Conservation (phyloP, 257 asterid species). For the Parsonsia alboflavescens region DNA sequence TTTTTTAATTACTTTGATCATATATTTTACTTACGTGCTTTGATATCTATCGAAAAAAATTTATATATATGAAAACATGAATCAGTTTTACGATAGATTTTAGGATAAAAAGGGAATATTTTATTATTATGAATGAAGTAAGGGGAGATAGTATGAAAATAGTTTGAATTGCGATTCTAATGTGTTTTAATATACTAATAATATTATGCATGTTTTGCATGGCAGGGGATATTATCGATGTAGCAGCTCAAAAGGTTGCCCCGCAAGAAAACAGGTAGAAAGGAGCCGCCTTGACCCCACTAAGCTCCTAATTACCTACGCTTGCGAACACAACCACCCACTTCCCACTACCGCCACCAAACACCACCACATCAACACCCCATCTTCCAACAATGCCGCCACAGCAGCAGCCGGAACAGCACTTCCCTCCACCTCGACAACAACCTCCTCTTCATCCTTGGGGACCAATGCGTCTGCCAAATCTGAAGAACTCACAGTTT, state of each 20-base stretch:
- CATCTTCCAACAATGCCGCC: conserved; percentile 7
- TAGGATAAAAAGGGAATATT: no score
- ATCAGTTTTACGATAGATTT: no score
- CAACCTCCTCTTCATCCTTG: conserved; percentile 17
- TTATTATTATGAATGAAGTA: no score
- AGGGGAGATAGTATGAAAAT: no score
- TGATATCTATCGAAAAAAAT: no score
- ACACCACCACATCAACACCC: conserved; percentile 36
- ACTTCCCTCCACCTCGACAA: conserved; percentile 5
- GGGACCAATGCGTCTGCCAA: neutral
- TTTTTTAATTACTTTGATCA: no score
- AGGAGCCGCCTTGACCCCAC: conserved; percentile 73
- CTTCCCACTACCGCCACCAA: conserved; percentile 42
- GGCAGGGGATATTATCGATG: conserved; percentile 81
- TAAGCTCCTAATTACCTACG: conserved; percentile 62
- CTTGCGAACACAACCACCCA: conserved; percentile 62
- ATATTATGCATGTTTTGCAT: conserved; percentile 32
- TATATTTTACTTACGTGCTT: no score
- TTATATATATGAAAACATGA: no score
- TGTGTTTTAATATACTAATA: no score
- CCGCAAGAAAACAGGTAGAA: conserved; percentile 84
- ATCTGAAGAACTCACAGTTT: conserved; percentile 31
- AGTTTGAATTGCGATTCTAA: no score
- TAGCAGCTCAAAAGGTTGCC: conserved; percentile 80
- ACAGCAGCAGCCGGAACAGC: neutral